phyloP scores from a whole-genome alignment of 805 yeast genomes.

The Barnettozyma sucrosica region DNA sequence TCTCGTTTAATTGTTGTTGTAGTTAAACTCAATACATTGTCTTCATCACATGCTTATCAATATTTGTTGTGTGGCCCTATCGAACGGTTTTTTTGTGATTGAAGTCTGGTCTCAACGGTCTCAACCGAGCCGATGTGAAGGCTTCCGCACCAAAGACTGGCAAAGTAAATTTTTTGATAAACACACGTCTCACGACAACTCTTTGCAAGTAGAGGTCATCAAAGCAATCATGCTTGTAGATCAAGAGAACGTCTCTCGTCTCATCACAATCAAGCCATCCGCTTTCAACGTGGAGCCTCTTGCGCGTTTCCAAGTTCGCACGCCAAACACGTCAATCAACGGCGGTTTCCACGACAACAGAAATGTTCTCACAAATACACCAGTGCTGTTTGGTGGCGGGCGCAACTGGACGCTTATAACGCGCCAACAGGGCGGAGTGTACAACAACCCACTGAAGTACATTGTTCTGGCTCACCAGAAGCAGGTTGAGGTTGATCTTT shows the following conservation, averaged over 20 bases:
- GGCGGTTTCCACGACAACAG: constrained; percentile 13
- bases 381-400: constrained; percentile 37
- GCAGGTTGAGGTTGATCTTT: constrained; percentile 28
- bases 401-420: constrained; percentile 27
- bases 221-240: background rate
- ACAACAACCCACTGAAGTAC: constrained; percentile 8
- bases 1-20: background rate
- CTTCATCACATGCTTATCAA: background rate
- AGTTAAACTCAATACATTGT: background rate
- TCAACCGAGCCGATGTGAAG: background rate
- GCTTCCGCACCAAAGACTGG: background rate
- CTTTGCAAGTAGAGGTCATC: background rate
- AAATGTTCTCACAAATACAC: constrained; percentile 16
- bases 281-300: constrained; percentile 30
- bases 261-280: constrained; percentile 27
- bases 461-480: constrained; percentile 13
- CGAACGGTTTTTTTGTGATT: background rate
- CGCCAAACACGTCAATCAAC: constrained; percentile 10
- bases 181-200: background rate
- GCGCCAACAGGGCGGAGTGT: constrained; percentile 1
- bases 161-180: background rate
- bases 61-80: background rate
- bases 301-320: constrained; percentile 10
- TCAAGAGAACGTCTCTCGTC: background rate
- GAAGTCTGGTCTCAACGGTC: background rate